Evolutionary conservation across 2,329 filamentous ascomycete species (phyloP), one percentile per base, ranked within the genome.

Genomic region (Diplodia scrobiculata): DNA sequence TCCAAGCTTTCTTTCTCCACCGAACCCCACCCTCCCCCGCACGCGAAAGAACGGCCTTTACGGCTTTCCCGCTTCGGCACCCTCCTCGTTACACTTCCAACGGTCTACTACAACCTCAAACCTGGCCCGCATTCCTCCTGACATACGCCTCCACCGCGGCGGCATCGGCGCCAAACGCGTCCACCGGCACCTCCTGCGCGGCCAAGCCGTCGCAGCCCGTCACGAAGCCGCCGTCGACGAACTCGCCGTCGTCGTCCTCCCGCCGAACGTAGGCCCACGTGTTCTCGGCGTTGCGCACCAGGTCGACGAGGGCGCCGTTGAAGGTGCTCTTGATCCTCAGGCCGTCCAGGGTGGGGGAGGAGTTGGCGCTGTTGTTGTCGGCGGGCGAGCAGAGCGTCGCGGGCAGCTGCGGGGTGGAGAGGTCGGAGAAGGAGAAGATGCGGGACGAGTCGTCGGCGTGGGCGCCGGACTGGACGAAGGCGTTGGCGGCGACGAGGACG

Each of bases 351-450:
- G 29, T 36, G 34, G 59, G 1, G 6, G 32, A 17, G 2, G 47
- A 21, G 7, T 27, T 19, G 5, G 13, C 29, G 3, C 3, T 2
- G 25, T 3, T 3, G 13, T 19, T 2, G 29, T 63, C 60, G 9
- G 60, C 60, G 13, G 60, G 60, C 47, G 50, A 52, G 60, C 60
- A 63, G 19, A 63, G 48, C 2, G 9, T 21, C 2, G 60, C 60
- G n/a, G 60, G 60, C 2, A 32, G n/a, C 19, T 25, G 32, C 11
- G 60, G 60, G 11, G 60, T 63, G 19, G 60, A 34, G 7, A 63
- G 60, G 60, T 63, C 60, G 21, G 48, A 53, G 60, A 52, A 63
- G 60, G 50, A 41, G 60, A 63, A 53, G 34, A 63, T 41, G 60
- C 60, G 60, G n/a, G 48, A 50, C 29, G 48, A 29, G 21, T 63